Base-by-base conservation (phyloP, 148 eudicot species). In the Camellia lanceoleosa region DNA sequence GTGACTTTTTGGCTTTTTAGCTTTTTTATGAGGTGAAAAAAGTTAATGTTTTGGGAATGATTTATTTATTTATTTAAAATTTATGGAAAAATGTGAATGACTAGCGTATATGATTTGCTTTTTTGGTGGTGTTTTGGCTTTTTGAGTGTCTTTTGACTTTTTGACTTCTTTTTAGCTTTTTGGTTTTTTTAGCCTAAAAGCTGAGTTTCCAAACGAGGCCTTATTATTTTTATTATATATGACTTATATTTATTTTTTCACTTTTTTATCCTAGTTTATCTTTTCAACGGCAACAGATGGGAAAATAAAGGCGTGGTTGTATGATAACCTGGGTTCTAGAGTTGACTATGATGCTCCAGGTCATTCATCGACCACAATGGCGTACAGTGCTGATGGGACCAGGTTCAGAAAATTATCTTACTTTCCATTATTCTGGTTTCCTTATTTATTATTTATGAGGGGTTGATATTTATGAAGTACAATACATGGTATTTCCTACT, bases 301-400 rank as follows among this genome's bases (percentile, higher is more conserved):
- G 67, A 95, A 95, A 87, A 93, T 95, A 80, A 93, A 95, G 87
- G 99, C 97, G 7, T 95, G 99, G 99, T 71, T 96, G 79, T 96
- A 93, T 81, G 99, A 93, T 81, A 86, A 87, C 84, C 5, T 83
- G 89, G 99, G 99, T 80, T 88, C 98, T 38, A 87, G 98, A 85
- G 95, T 92, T 76, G 94, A 96, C 87, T 96, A 96, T 83, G 95
- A 92, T 88, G 97, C 99, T 12, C 98, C 99, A 20, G 97, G 98
- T 77, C 98, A 85, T 87, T 89, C 95, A 54, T 89, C 97, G 63
- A 92, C 91, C 49, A 88, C 85, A 56, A 91, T 96, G 99, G 91
- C 95, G 49, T 93, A 96, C 83, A 93, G 95, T 81, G 90, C 95
- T 68, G 99, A 96, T 88, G 99, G 99, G 52, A 81, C 89, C 82